Evolutionary conservation across 768 basidiomycete genomes (phyloP).

Genomic region (Hericium rajendrae): DNA sequence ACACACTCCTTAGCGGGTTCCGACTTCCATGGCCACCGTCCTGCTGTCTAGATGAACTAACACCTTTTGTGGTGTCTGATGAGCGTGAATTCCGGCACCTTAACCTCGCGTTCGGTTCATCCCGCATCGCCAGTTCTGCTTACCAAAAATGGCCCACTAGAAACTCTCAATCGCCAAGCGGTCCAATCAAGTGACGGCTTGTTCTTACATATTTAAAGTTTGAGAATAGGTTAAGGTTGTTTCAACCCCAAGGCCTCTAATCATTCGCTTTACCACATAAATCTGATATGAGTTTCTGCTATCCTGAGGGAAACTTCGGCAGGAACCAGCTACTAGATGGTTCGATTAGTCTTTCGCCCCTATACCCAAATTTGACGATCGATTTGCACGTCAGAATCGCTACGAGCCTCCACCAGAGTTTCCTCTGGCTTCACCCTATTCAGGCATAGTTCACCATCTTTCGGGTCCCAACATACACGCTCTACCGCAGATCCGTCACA

Average conservation of each 20-base stretch:
- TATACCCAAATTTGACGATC: slow-evolving; percentile 93
- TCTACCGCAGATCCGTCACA: slow-evolving; percentile 70
- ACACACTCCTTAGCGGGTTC: slow-evolving; percentile 82
- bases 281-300: slow-evolving; percentile 51
- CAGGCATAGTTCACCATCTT: slow-evolving; percentile 88
- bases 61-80: slow-evolving; percentile 81
- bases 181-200: slow-evolving; percentile 40
- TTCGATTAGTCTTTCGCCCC: slow-evolving; percentile 95
- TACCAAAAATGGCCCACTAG: slow-evolving; percentile 70
- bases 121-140: slow-evolving; percentile 65
- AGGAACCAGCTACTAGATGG: slow-evolving; percentile 91
- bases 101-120: slow-evolving; percentile 67
- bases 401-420: slow-evolving; percentile 94
- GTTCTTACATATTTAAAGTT: slow-evolving; percentile 67
- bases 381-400: slow-evolving; percentile 96
- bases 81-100: slow-evolving; percentile 76
- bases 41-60: slow-evolving; percentile 85
- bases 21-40: slow-evolving; percentile 83
- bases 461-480: slow-evolving; percentile 82
- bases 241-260: slow-evolving; percentile 86
- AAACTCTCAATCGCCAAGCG: slow-evolving; percentile 51
- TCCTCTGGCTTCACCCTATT: slow-evolving; percentile 91
- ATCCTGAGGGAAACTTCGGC: slow-evolving; percentile 81
- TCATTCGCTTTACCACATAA: slow-evolving; percentile 76
- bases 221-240: slow-evolving; percentile 81